Conservation (phyloP, 805 yeast genomes). For the Suhomyces sp. region DNA sequence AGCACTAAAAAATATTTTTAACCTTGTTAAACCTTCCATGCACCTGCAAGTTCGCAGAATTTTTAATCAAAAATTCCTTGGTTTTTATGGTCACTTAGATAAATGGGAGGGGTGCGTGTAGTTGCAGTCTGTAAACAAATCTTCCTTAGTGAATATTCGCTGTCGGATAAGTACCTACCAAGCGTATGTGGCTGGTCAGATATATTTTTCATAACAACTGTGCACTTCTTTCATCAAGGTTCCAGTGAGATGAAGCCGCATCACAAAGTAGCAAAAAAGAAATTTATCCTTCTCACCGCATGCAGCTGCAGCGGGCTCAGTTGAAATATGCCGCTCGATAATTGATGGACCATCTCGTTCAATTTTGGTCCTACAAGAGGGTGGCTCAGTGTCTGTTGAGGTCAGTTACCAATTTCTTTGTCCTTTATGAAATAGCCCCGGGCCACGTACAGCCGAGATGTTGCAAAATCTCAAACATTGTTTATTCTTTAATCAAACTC, state of each 20-base stretch:
- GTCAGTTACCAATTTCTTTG: not conserved
- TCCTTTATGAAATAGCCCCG: not conserved
- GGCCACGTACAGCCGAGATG: not conserved
- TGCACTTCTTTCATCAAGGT: not conserved
- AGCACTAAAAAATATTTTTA: not conserved
- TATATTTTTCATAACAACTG: not conserved
- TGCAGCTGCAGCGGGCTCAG: not conserved
- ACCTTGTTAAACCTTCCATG: not conserved
- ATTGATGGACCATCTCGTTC: not conserved
- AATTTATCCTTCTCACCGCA: not conserved
- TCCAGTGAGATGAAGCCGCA: not conserved
- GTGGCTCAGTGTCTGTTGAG: not conserved
- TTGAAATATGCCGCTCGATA: not conserved
- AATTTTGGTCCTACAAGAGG: not conserved
- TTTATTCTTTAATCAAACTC: not conserved
- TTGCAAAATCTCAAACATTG: not conserved
- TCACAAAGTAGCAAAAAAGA: not conserved
- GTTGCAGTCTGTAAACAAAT: not conserved
- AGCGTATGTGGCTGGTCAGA: not conserved
- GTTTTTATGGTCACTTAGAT: not conserved
- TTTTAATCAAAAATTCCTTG: not conserved
- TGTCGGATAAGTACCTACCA: not conserved
- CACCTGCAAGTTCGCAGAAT: not conserved
- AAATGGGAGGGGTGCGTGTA: not conserved
- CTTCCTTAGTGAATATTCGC: not conserved